Base-by-base conservation (phyloP, 352 stramenopile genomes). In the Thalassiosira ordinaria region DNA sequence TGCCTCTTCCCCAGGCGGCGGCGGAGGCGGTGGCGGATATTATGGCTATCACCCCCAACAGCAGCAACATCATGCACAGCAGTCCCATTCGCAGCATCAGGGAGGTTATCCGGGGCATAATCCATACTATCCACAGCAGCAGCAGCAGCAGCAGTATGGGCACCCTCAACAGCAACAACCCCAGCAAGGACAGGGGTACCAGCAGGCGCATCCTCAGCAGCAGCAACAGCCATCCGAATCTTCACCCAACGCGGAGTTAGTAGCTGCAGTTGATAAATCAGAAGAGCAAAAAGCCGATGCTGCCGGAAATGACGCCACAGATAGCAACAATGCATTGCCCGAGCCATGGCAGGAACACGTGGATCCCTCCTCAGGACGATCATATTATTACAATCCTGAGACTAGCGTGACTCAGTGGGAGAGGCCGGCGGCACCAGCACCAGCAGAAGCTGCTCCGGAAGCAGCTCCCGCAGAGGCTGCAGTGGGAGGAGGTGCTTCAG, bases 381-480 rank as follows among this genome's bases (percentile, higher is more conserved):
- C 73, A 4, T 89, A 88, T 65, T 91, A 88, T 47, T 86, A 82
- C 68, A 85, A 91, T 69, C 49, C 31, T 18, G 29, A 62, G 1
- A 86, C 73, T 18, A 49, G 74, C 9, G 74, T 74, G 29, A 86
- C 74, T 13, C 72, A 65, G 31, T 91, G 82, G 82, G 78, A 91
- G 16, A 71, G 71, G 22, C 85, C 84, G n/a, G 57, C 24, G 8
- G 49, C 46, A 4, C 56, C 56, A 51, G 16, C 33, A 46, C 14
- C 52, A 37, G 47, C 31, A 7, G 46, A 14, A 18, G 24, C 20
- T 27, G 22, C 26, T 2, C 7, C n/a, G n/a, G 55, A 64, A n/a
- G 33, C n/a, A 16, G 16, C 31, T n/a, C 27, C 55, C 31, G 31
- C 55, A 6, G 59, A 31, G 46, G 29, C 33, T 52, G 16, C 33